phyloP scores from a whole-genome alignment of 73 alveolate genomes.

The Paramecium pentaurelia region DNA sequence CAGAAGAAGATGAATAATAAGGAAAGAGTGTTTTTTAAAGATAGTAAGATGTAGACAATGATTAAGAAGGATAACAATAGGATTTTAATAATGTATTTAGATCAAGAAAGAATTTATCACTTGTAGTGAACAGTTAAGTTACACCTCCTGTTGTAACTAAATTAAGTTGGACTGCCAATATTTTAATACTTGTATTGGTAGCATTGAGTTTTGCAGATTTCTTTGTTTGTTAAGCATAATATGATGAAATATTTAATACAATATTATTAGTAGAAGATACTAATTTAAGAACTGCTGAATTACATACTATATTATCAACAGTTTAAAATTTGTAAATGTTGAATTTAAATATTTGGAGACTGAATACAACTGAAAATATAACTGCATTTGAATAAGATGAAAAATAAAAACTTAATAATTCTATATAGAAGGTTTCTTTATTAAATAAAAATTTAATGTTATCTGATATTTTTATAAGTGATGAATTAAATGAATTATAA shows the following conservation, averaged over 20 bases:
- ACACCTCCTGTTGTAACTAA: conserved; percentile 32
- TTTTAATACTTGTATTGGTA: conserved; percentile 29
- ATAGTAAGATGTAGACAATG: conserved; percentile 7
- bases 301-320: conserved; percentile 1
- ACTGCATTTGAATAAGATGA: background rate
- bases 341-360: background rate
- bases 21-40: conserved; percentile 46
- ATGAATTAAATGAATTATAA: background rate
- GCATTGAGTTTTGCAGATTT: conserved; percentile 53
- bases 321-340: conserved; percentile 32
- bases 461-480: background rate
- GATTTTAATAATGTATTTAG: conserved; percentile 48
- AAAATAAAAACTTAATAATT: background rate
- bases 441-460: background rate
- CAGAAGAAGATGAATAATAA: conserved; percentile 9
- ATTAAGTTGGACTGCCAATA: conserved; percentile 48
- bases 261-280: background rate
- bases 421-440: background rate
- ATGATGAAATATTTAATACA: conserved; percentile 38
- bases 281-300: conserved; percentile 42
- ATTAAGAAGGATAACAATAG: background rate
- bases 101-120: conserved; percentile 40
- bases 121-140: conserved; percentile 48
- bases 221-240: conserved; percentile 19
- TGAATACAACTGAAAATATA: background rate